phyloP scores from a whole-genome alignment of 2,329 filamentous ascomycete genomes.

The Didymella glomerata region DNA sequence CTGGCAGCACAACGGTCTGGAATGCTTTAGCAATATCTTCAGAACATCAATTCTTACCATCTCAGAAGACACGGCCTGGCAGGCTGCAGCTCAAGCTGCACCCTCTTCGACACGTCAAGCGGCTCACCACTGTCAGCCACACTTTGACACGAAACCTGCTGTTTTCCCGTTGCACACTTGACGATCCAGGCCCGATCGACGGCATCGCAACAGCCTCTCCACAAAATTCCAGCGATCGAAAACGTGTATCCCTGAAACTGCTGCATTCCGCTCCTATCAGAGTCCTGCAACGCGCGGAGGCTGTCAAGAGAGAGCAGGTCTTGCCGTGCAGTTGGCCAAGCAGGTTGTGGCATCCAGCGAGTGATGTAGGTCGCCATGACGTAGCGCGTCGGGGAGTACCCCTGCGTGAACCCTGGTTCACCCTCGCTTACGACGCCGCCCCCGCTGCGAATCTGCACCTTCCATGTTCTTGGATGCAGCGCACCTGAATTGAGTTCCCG shows the following conservation, averaged over 20 bases:
- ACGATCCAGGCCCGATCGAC: conserved; percentile 44
- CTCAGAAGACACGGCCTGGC: neutral
- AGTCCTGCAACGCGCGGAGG: conserved; percentile 18
- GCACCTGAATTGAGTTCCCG: conserved; percentile 14
- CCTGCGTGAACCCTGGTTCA: conserved; percentile 16
- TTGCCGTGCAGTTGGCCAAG: conserved; percentile 32
- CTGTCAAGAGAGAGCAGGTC: conserved; percentile 21
- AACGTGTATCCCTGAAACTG: conserved; percentile 26
- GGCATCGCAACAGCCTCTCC: conserved; percentile 32
- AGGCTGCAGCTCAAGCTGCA: neutral
- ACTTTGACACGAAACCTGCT: conserved; percentile 17
- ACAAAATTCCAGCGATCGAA: conserved; percentile 22
- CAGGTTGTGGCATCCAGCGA: conserved; percentile 28
- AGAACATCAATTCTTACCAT: neutral
- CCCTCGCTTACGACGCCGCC: conserved; percentile 27
- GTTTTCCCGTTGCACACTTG: conserved; percentile 10
- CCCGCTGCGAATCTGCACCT: conserved; percentile 17
- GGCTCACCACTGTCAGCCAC: conserved; percentile 11
- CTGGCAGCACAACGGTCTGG: neutral
- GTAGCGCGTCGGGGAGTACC: conserved; percentile 30
- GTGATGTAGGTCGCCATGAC: conserved; percentile 24
- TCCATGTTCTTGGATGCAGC: conserved; percentile 18
- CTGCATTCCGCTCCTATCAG: conserved; percentile 32
- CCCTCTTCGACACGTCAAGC: conserved; percentile 3
- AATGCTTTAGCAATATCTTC: conserved; percentile 5